Evolutionary conservation across 495 filamentous ascomycete species (phyloP).

Genomic region (Clavariopsis aquatica): DNA sequence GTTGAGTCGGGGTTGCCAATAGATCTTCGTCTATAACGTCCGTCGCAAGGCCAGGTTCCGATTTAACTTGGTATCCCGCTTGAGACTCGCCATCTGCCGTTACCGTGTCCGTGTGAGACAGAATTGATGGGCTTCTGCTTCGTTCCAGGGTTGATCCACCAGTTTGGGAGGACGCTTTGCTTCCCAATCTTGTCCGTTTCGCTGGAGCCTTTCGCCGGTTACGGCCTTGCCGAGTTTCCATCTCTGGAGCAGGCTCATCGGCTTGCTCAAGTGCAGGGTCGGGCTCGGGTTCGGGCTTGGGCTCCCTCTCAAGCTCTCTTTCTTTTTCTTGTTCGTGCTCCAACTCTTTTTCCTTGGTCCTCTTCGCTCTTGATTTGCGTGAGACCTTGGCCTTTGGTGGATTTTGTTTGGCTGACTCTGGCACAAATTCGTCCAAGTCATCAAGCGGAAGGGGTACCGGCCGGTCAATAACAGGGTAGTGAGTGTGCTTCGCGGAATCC

Average conservation of each 20-base stretch:
- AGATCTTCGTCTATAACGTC: conserved; percentile 43
- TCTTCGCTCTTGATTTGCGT: conserved; percentile 23
- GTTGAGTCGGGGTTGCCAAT: conserved; percentile 27
- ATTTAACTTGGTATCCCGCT: conserved; percentile 59
- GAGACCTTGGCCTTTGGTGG: conserved; percentile 11
- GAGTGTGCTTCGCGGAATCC: conserved; percentile 1
- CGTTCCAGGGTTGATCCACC: conserved; percentile 41
- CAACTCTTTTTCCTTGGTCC: conserved; percentile 25
- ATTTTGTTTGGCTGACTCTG: conserved; percentile 9
- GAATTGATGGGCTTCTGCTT: conserved; percentile 61
- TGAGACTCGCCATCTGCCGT: conserved; percentile 51
- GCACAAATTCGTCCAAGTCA: conserved; percentile 19
- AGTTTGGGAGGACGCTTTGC: conserved; percentile 55
- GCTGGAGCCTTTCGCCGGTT: conserved; percentile 15
- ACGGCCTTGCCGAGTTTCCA: conserved; percentile 23
- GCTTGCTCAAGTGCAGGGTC: not conserved
- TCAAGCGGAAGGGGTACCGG: conserved; percentile 20
- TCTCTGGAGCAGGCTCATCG: conserved; percentile 26
- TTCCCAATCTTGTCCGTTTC: conserved; percentile 49
- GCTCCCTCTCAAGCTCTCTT: not conserved
- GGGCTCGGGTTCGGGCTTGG: conserved; percentile 1
- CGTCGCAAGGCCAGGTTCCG: conserved; percentile 64
- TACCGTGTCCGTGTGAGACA: conserved; percentile 58
- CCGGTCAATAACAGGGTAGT: not conserved
- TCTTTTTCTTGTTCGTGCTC: conserved; percentile 1